These are phyloP conservation scores for Eimeria zaria DNA, from an alignment of 169 alveolate genomes.

Conservation along the genomic window DNA sequence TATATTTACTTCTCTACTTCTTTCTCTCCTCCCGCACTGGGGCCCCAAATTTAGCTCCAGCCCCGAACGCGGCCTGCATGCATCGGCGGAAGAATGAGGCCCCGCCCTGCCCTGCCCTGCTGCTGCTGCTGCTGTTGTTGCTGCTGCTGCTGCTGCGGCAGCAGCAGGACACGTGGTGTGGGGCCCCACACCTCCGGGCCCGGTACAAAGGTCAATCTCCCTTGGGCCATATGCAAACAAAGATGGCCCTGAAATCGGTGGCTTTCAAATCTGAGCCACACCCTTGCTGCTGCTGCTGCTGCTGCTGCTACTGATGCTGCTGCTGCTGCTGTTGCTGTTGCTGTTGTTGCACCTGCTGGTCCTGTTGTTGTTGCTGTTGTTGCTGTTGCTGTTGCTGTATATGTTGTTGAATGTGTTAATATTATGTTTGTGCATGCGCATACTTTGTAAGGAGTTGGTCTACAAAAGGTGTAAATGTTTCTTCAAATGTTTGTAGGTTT, in stretches of 20 bases:
- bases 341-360: not conserved
- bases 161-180: not conserved
- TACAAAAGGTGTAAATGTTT: not conserved
- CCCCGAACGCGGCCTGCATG: too few relatives aligned
- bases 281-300: not conserved
- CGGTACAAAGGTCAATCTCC: not conserved
- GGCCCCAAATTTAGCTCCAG: too few relatives aligned
- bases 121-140: not conserved
- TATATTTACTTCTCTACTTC: too few relatives aligned
- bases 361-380: constrained; percentile 12
- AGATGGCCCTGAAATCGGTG: not conserved
- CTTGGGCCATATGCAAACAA: not conserved
- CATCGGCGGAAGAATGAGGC: too few relatives aligned
- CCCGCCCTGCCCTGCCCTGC: too few relatives aligned
- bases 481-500: not conserved
- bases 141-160: constrained; percentile 5
- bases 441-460: not conserved
- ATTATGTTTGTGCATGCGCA: not conserved
- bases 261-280: too few relatives aligned
- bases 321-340: not conserved
- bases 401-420: not conserved
- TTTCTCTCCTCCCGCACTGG: too few relatives aligned
- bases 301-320: not conserved
- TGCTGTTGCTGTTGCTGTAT: constrained; percentile 23
- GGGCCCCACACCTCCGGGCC: not conserved